Evolutionary conservation across 2,329 filamentous ascomycete species (phyloP).

Genomic region (Aspergillus fischeri): DNA sequence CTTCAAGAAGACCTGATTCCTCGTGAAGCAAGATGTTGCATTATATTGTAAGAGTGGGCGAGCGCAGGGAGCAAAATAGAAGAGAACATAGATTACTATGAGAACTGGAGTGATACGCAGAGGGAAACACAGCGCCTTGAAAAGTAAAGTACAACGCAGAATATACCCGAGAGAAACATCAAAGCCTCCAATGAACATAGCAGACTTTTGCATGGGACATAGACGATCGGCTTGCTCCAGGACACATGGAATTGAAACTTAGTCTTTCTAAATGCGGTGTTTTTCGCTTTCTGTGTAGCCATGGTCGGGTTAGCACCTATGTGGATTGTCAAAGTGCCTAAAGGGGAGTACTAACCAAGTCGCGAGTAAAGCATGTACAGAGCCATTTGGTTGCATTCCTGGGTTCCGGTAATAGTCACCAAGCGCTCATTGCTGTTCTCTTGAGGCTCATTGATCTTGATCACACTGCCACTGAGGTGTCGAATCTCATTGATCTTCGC

Average conservation of each 20-base stretch:
- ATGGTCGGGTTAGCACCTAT: conserved; percentile 6
- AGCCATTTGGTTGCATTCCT: conserved; percentile 99
- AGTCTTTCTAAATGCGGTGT: conserved; percentile 57
- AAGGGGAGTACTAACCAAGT: conserved; percentile 61
- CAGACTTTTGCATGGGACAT: conserved; percentile 18
- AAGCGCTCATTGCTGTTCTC: conserved; percentile 98
- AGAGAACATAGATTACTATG: background rate
- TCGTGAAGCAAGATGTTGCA: background rate
- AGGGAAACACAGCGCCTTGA: conserved; percentile 20
- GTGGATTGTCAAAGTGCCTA: background rate
- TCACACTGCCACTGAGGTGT: conserved; percentile 93
- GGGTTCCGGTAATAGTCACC: conserved; percentile 94
- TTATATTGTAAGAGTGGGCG: conserved; percentile 7
- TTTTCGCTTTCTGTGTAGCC: conserved; percentile 64
- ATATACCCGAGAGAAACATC: conserved; percentile 12
- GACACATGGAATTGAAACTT: conserved; percentile 8
- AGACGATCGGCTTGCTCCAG: conserved; percentile 6
- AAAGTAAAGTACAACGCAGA: conserved; percentile 33
- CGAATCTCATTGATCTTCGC: conserved; percentile 99
- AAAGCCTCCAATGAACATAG: conserved; percentile 21
- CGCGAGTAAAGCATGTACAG: conserved; percentile 98
- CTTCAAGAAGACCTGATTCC: conserved; percentile 29
- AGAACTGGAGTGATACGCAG: background rate
- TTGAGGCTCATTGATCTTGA: conserved; percentile 99
- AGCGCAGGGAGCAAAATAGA: background rate